phyloP scores from a whole-genome alignment of 345 rosid genomes.

The Eutrema heterophyllum region DNA sequence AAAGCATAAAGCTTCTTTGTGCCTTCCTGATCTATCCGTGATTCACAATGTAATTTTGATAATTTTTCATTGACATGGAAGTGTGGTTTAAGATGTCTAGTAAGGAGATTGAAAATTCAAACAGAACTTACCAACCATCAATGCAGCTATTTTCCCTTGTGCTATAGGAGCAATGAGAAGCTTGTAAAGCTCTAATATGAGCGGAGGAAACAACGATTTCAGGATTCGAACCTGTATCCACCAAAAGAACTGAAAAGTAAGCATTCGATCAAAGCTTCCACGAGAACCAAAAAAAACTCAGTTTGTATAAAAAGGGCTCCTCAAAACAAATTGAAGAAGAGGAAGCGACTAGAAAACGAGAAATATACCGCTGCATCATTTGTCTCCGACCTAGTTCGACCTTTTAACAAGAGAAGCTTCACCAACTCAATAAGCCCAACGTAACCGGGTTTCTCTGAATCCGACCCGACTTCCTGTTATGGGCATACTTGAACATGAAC shows the following conservation, averaged over 20 bases:
- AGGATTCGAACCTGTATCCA: conserved; percentile 59
- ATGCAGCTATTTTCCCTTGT: conserved; percentile 70
- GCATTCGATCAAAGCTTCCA: neutral
- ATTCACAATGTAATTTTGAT: neutral
- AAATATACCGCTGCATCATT: conserved; percentile 60
- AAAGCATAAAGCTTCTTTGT: neutral
- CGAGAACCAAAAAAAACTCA: neutral
- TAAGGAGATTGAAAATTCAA: neutral
- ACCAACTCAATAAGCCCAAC: conserved; percentile 78
- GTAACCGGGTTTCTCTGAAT: conserved; percentile 81
- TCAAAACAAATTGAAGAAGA: neutral
- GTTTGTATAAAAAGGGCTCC: neutral
- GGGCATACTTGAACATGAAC: conserved; percentile 24
- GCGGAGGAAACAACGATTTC: conserved; percentile 71
- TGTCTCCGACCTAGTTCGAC: conserved; percentile 50
- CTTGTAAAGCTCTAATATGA: conserved; percentile 60
- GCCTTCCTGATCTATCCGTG: neutral
- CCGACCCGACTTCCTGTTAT: conserved; percentile 90
- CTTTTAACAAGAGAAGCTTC: conserved; percentile 55
- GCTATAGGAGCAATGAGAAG: conserved; percentile 62
- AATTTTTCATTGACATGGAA: neutral
- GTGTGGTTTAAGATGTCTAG: neutral
- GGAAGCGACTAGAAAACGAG: neutral
- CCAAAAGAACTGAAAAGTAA: neutral
- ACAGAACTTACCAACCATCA: conserved; percentile 79